Conservation (phyloP, 495 filamentous ascomycete species). For the Trypethelium eluteriae region DNA sequence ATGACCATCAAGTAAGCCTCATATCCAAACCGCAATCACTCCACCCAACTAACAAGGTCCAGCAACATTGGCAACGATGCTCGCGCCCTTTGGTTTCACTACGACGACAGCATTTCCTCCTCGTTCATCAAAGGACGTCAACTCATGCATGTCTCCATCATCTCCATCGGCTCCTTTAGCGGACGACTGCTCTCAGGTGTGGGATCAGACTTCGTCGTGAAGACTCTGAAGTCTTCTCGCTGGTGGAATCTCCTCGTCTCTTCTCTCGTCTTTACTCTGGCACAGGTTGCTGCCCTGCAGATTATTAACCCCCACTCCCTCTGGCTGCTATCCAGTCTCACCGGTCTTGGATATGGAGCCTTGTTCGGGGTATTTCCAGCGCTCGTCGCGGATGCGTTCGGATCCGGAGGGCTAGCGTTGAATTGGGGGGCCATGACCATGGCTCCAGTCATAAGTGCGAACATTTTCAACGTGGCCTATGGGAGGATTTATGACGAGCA, state of each 20-base stretch:
- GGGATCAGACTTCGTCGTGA: constrained; percentile 83
- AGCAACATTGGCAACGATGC: constrained; percentile 93
- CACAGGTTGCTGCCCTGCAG: constrained; percentile 70
- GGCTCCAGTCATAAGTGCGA: constrained; percentile 73
- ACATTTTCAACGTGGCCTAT: constrained; percentile 88
- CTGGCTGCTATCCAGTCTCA: constrained; percentile 69
- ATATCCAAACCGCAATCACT: constrained; percentile 5
- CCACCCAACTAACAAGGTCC: not conserved
- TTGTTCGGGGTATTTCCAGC: constrained; percentile 93
- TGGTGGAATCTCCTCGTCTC: constrained; percentile 84
- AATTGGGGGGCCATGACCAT: constrained; percentile 90
- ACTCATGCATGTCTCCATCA: constrained; percentile 85
- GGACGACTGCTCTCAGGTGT: constrained; percentile 76
- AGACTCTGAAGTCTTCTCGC: constrained; percentile 66
- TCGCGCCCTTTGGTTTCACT: constrained; percentile 71
- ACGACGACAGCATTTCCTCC: constrained; percentile 62
- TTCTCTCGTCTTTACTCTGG: constrained; percentile 66
- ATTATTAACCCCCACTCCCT: constrained; percentile 75
- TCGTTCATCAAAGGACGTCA: constrained; percentile 76
- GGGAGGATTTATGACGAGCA: constrained; percentile 73
- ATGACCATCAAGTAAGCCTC: constrained; percentile 95
- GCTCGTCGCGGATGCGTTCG: constrained; percentile 84
- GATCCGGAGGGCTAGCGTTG: constrained; percentile 63
- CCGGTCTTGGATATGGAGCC: constrained; percentile 86
- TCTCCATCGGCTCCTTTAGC: constrained; percentile 76